Evolutionary conservation across 176 grass and related monocot species (phyloP).

Genomic region (Carex cristatella): DNA sequence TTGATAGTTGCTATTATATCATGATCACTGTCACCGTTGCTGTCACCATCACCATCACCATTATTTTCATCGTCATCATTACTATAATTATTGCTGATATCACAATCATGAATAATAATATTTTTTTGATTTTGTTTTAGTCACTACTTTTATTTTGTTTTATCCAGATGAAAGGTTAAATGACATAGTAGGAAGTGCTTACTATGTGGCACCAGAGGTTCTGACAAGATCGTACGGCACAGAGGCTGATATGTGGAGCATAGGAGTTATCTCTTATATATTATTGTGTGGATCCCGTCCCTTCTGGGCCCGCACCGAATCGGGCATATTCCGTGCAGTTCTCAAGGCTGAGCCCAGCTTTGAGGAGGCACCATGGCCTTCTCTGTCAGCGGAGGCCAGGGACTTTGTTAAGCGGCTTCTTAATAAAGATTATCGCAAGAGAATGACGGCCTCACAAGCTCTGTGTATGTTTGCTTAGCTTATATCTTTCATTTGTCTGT

Average conservation of each 20-base stretch:
- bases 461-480: constrained; percentile 45
- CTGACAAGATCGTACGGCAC: constrained; percentile 79
- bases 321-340: constrained; percentile 79
- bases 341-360: constrained; percentile 82
- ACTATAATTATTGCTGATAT: background rate
- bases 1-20: background rate
- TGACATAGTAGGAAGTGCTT: constrained; percentile 96
- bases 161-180: constrained; percentile 83
- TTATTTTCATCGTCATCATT: background rate
- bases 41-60: background rate
- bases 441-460: constrained; percentile 87
- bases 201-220: constrained; percentile 94
- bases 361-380: constrained; percentile 84
- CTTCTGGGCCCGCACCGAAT: constrained; percentile 86
- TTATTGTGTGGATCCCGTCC: constrained; percentile 85
- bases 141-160: constrained; percentile 12
- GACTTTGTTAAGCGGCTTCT: constrained; percentile 76
- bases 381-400: constrained; percentile 53
- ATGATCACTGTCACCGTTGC: no score
- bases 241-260: constrained; percentile 97
- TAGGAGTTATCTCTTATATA: constrained; percentile 92
- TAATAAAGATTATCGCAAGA: constrained; percentile 94
- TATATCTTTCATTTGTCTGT: background rate
- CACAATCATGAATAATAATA: background rate
- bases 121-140: constrained; percentile 4